Conservation (phyloP, 768 basidiomycete species). For the Boletus subcaerulescens region DNA sequence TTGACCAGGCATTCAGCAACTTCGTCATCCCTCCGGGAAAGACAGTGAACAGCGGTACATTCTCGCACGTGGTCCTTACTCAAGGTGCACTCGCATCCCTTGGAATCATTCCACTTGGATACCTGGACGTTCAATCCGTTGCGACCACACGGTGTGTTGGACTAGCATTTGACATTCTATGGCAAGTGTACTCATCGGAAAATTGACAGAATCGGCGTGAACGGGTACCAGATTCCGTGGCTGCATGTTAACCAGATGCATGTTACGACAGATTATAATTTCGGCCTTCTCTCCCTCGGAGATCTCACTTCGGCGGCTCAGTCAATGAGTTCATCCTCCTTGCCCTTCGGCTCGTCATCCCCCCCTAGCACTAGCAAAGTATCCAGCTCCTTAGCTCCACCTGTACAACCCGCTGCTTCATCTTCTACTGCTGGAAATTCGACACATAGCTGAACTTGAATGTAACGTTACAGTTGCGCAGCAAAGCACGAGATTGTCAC, state of each 20-base stretch:
- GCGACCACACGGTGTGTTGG: slow-evolving; percentile 39
- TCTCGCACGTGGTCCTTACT: slow-evolving; percentile 55
- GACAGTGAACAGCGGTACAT: slow-evolving; percentile 58
- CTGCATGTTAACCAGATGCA: slow-evolving; percentile 51
- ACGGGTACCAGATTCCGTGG: slow-evolving; percentile 66
- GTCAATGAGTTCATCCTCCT: slow-evolving; percentile 4
- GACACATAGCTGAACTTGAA: slow-evolving; percentile 1
- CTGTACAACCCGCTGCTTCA: background rate
- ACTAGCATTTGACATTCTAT: background rate
- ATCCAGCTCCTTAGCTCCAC: background rate
- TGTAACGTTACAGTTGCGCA: background rate
- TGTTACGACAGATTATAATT: slow-evolving; percentile 51
- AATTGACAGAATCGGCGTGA: slow-evolving; percentile 39
- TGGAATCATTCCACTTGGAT: slow-evolving; percentile 51
- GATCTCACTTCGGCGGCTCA: slow-evolving; percentile 20
- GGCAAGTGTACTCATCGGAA: background rate
- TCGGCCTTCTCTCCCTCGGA: slow-evolving; percentile 11
- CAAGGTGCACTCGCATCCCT: slow-evolving; percentile 58
- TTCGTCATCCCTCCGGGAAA: slow-evolving; percentile 57
- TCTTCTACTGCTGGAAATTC: slow-evolving; percentile 1
- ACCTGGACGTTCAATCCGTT: slow-evolving; percentile 52
- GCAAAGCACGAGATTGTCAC: too few relatives aligned
- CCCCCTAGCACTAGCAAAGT: background rate
- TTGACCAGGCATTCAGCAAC: slow-evolving; percentile 49
- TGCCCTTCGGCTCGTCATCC: background rate